Base-by-base conservation (phyloP, 2,329 filamentous ascomycete genomes). In the Coleophoma crateriformis region DNA sequence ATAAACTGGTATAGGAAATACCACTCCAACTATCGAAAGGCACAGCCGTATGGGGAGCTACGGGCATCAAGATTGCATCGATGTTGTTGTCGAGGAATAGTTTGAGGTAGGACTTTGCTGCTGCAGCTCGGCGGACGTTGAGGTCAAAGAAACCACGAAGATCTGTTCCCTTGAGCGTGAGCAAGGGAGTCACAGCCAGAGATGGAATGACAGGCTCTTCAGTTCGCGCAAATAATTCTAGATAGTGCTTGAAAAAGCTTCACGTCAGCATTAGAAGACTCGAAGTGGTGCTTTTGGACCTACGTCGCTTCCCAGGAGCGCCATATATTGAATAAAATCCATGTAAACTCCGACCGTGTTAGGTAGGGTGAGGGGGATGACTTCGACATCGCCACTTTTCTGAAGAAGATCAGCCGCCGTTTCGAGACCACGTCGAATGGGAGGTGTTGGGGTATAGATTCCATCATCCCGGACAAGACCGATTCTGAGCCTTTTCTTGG, bases 361-460 rank as follows among this genome's bases (percentile, higher is more conserved):
- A 19, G 76, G 74, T 13, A 79, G 70, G 12, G 76, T 72, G 46
- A 85, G 66, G n/a, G 82, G 75, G 0, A 84, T 68, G 2, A 82
- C 68, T 40, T 79, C 69, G 20, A 85, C 65, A 2, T 71, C 71
- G 7, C 63, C 20, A 62, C 68, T 61, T 1, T 33, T 35, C 12
- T 38, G 46, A 4, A 82, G 58, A 0, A 56, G 56, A 1, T 62
- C 61, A 0, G 68, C 62, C 0, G 74, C 73, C 1, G 58, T 61
- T 7, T 71, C 63, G 2, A 80, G 50, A 1, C 71, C 66, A 2
- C 75, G 67, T 3, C 66, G 67, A 2, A 80, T 68, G 0, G 76
- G 73, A 0, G 78, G 76, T 19, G 79, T 75, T 0, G 79, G 62
- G 0, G 73, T 74, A 33, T 72, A 71, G 2, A 72, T 61, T 0